A percentile compares a stretch with the other conserved stretches of the same genome.
These are phyloP conservation scores for Picea abies DNA, from an alignment of 83 land plant genomes.

Conservation along the genomic window DNA sequence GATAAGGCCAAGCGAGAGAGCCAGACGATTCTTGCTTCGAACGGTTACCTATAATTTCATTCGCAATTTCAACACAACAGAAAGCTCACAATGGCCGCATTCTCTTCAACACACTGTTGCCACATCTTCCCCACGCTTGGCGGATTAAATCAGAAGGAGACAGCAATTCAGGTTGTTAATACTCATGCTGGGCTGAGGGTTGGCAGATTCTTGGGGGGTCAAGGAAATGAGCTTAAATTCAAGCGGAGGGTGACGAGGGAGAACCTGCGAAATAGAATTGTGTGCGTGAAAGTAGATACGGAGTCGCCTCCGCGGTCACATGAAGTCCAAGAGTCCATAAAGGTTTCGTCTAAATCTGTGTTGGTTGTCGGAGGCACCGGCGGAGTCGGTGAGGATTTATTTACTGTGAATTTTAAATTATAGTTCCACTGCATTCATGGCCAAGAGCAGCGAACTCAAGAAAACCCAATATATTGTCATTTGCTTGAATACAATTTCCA, in stretches of 20 bases:
- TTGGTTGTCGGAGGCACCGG: conserved; percentile 58
- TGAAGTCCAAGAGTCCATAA: not conserved
- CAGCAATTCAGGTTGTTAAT: not conserved
- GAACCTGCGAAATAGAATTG: not conserved
- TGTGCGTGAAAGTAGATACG: not conserved
- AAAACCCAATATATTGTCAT: not conserved
- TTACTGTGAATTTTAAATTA: not conserved
- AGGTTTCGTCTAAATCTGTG: conserved; percentile 37
- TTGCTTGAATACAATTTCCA: not conserved
- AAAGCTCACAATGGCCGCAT: not conserved
- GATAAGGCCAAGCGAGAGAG: too few species aligned
- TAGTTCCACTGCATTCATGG: too few species aligned
- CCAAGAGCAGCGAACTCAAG: too few species aligned
- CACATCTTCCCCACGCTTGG: not conserved
- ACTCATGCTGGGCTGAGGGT: not conserved
- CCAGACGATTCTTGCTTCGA: too few species aligned
- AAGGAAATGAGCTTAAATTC: not conserved
- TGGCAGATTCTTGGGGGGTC: not conserved
- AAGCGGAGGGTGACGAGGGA: not conserved
- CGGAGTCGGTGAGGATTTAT: conserved; percentile 41
- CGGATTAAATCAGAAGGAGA: not conserved
- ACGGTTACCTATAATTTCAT: too few species aligned
- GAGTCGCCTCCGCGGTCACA: not conserved
- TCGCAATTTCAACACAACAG: too few species aligned
- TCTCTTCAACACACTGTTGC: not conserved